These are phyloP conservation scores for Wickerhamomyces sp. DNA, from an alignment of 1,139 yeast genomes.

Conservation along the genomic window DNA sequence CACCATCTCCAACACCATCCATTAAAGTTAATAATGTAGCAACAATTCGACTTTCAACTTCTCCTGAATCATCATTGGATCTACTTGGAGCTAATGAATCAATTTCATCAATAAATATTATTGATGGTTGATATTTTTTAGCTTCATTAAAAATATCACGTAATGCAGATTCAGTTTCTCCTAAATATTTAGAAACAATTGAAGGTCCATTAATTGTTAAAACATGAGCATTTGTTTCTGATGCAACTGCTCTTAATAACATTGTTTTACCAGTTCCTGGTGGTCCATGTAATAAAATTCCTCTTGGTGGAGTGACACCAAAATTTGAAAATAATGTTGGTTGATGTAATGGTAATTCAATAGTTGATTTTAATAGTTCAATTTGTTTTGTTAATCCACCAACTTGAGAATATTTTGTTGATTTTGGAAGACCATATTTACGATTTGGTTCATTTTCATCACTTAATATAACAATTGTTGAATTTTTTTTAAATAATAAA, in stretches of 20 bases:
- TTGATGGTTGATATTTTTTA: slow-evolving; percentile 73
- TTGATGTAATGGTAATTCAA: slow-evolving; percentile 74
- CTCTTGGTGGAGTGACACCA: slow-evolving; percentile 89
- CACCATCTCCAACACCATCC: slow-evolving; percentile 80
- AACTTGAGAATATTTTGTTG: slow-evolving; percentile 44
- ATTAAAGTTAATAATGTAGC: slow-evolving; percentile 82
- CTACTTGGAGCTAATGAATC: slow-evolving; percentile 87
- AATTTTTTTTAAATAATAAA: slow-evolving; percentile 38
- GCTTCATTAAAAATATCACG: slow-evolving; percentile 86
- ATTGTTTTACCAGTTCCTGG: slow-evolving; percentile 98
- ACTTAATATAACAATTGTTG: slow-evolving; percentile 29
- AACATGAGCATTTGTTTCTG: slow-evolving; percentile 69
- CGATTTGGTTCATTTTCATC: slow-evolving; percentile 19
- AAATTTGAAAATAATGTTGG: slow-evolving; percentile 77
- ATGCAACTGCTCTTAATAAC: slow-evolving; percentile 78
- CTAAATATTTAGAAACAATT: slow-evolving; percentile 84
- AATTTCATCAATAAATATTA: slow-evolving; percentile 85
- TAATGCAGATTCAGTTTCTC: slow-evolving; percentile 85
- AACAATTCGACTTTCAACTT: slow-evolving; percentile 82
- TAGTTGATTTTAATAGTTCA: slow-evolving; percentile 53
- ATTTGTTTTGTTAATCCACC: slow-evolving; percentile 80
- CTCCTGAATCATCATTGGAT: slow-evolving; percentile 80
- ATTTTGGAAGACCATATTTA: slow-evolving; percentile 35
- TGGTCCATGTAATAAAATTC: slow-evolving; percentile 87
- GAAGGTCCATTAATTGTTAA: slow-evolving; percentile 87